Evolutionary conservation across 1,284 basidiomycete genomes (phyloP), one percentile per base, ranked within the genome.

Genomic region (Rhodotorula sp.): DNA sequence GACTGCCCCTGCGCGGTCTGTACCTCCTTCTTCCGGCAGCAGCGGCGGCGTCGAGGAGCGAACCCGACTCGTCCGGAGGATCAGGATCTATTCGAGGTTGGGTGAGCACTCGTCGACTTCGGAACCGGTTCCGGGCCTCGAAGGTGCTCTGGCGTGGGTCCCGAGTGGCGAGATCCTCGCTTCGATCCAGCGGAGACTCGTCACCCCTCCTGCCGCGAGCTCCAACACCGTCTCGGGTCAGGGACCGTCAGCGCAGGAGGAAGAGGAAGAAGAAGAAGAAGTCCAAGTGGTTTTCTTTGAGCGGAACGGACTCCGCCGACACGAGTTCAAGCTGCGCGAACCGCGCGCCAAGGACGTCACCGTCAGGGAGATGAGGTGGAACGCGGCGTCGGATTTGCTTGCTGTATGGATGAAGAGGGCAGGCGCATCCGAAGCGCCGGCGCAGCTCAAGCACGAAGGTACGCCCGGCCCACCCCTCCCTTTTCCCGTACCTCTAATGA

Each of bases 261-360:
- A 0, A 46, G 89, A 86, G 7, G 74, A 78, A 33, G 73, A 80
- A 33, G 73, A 80, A 46, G 82, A 80, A 0, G 84, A 89, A 64
- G 90, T 95, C 78, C 93, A 96, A 76, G 84, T 99, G 1, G 88
- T 98, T 0, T 97, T 99, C 81, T 93, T 97, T 74, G 95, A 99
- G 82, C 84, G 93, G 74, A 99, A 99, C 80, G 96, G 95, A 0
- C 81, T 99, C 69, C 83, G 93, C 65, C 91, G 96, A 78, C 92
- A 93, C 17, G 93, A 96, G 62, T 98, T 97, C 80, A 85, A 84
- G 60, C 78, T 98, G 67, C 82, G 88, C 54, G 85, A 86, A 76
- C 80, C 70, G 64, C 82, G 71, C 87, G 87, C 84, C 86, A 85
- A 1, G 90, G n/a, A 48, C 26, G 55, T 90, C 73, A 85, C 83